Conservation (phyloP, 2,329 filamentous ascomycete genomes). For the Exophiala calicioides region DNA sequence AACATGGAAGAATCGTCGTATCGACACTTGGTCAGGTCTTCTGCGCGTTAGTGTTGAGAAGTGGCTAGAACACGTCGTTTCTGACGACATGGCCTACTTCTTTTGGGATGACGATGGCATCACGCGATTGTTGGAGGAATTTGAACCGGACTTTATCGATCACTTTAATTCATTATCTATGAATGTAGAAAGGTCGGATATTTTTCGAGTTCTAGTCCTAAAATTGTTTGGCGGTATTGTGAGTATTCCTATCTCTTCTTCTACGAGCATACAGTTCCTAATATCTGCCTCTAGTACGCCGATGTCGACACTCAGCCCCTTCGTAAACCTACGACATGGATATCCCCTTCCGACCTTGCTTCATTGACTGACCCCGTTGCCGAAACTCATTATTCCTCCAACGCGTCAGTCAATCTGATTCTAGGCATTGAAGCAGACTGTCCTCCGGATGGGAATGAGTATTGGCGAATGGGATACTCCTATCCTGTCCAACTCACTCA, state of each 20-base stretch:
- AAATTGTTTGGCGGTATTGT: conserved; percentile 32
- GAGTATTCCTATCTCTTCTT: no score
- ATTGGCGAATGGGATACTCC: conserved; percentile 40
- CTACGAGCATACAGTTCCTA: no score
- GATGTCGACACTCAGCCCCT: conserved; percentile 39
- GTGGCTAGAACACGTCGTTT: conserved; percentile 33
- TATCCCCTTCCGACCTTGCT: conserved; percentile 30
- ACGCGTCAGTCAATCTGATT: conserved; percentile 31
- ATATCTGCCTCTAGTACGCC: no score
- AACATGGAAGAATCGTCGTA: conserved; percentile 35
- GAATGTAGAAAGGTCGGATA: conserved; percentile 36
- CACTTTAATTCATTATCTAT: conserved; percentile 31
- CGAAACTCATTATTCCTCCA: conserved; percentile 28
- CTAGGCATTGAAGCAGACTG: conserved; percentile 39
- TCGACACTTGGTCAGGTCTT: conserved; percentile 33
- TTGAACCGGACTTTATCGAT: conserved; percentile 31
- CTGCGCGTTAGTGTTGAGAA: conserved; percentile 33
- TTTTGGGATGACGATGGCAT: conserved; percentile 39
- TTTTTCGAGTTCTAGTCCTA: conserved; percentile 37
- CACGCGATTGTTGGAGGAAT: conserved; percentile 32
- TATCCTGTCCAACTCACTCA: conserved; percentile 38
- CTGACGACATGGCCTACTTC: conserved; percentile 36
- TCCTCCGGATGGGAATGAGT: conserved; percentile 30
- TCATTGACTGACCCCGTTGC: conserved; percentile 36
- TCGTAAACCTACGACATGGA: conserved; percentile 33